Evolutionary conservation across 2,329 filamentous ascomycete species (phyloP), one percentile per base, ranked within the genome.

Genomic region (Drechmeria coniospora): DNA sequence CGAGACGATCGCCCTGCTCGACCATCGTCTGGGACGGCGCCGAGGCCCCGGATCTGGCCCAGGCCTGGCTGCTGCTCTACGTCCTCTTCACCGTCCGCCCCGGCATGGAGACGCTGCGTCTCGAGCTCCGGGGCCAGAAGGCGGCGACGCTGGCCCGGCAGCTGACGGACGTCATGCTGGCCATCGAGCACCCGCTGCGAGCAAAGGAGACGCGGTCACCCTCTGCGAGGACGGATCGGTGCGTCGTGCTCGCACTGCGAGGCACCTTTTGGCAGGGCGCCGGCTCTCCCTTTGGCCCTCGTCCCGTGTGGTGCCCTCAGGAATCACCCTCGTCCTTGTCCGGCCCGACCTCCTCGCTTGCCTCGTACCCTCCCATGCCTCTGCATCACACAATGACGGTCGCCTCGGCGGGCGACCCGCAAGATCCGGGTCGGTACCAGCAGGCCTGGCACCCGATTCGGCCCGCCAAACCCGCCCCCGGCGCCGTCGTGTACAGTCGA

Each of bases 401-500:
- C 10, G 35, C 46, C 15, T 42, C 51, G 4, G 51, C 54, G 5
- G 54, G 53, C 20, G 55, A 60, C 28, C 51, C 54, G 12, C 46
- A 56, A 23, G 51, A 58, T 29, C 52, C 56, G 5, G 46, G 46
- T 9, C 46, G 55, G 28, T 44, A 42, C 33, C 53, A 57, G 36
- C 68, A 78, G 46, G 60, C 69, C 8, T 73, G 68, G 51, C 79
- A 86, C 51, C 79, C 79, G 4, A 61, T 76, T 6, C 73, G 80
- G 7, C 71, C 73, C 1, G 63, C 71, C 19, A 86, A 87, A 56
- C 79, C 80, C 5, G 55, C 60, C 2, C 75, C 76, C 0, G 77
- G 78, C 4, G 67, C 74, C 2, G 64, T 78, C 34, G 65, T 80
- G 39, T 87, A 87, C 57, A 82, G 77, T 45, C 72, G 80, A 31